phyloP scores from a whole-genome alignment of 2,329 filamentous ascomycete genomes.

The Aspergillus latus region DNA sequence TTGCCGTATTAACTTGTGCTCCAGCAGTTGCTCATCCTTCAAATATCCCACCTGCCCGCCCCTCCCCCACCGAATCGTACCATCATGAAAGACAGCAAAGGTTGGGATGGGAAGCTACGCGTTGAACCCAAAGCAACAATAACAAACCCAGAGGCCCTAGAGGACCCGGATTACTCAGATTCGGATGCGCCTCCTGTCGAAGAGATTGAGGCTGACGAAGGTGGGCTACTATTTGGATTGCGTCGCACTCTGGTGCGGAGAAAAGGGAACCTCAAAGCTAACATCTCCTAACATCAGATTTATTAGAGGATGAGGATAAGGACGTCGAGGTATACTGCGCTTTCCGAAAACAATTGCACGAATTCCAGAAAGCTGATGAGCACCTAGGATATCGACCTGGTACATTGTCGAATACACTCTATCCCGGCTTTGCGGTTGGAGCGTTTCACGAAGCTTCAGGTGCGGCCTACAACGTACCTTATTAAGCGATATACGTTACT shows the following conservation, averaged over 20 bases:
- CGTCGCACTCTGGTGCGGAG: not conserved
- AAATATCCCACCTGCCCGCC: not conserved
- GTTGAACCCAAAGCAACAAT: conserved; percentile 69
- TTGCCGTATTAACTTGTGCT: not conserved
- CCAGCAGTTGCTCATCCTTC: not conserved
- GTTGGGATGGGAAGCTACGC: conserved; percentile 49
- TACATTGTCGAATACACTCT: conserved; percentile 80
- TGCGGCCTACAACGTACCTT: conserved; percentile 27
- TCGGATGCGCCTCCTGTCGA: conserved; percentile 67
- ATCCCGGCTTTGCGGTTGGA: conserved; percentile 77
- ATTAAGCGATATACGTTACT: not conserved
- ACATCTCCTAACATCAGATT: conserved; percentile 42
- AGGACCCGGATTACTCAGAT: conserved; percentile 83
- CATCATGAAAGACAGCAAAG: conserved; percentile 44
- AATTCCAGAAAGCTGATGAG: conserved; percentile 13
- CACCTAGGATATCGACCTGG: conserved; percentile 75
- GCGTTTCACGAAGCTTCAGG: conserved; percentile 72
- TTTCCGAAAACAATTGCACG: not conserved
- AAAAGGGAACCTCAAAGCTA: not conserved
- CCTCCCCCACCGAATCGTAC: conserved; percentile 1
- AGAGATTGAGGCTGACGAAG: conserved; percentile 77
- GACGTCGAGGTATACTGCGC: conserved; percentile 50
- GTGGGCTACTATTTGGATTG: conserved; percentile 42
- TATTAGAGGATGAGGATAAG: conserved; percentile 58
- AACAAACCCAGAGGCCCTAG: conserved; percentile 76